Base-by-base conservation (phyloP, 306 rosid species). In the Pachyrhizus erosus region DNA sequence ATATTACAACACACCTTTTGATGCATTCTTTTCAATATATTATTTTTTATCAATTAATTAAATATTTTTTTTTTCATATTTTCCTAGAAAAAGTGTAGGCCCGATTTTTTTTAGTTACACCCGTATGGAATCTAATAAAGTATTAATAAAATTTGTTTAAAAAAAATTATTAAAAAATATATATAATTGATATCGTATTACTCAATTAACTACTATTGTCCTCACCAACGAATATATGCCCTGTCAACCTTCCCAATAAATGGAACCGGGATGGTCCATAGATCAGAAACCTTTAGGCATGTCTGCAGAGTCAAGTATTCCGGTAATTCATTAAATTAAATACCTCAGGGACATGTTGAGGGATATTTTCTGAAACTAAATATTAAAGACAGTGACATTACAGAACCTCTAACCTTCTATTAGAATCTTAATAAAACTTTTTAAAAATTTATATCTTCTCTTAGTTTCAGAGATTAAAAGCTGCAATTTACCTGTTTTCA, bases 341-440 rank as follows among this genome's bases (percentile, higher is more conserved):
- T 21, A 20, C 10, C n/a, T 37, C 51, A 20, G 2, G 26, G 6
- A 33, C 45, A 20, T 40, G 31, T 68, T 20, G 1, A 11, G 26
- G 73, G 51, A 68, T 39, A 39, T 68, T 37, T 68, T 68, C 73
- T 68, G 73, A 39, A 68, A 20, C 73, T 37, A 68, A 20, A 39
- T 20, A 68, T 68, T 39, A 5, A 68, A 37, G 52, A 68, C 4
- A 68, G 31, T 68, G 73, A 68, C 73, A 39, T 40, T 68, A 20
- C 52, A 9, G 9, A 40, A 68, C 52, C 73, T 39, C 18, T 39
- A 2, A 68, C 52, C 18, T 37, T 9, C 48, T 39, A 4, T 39
- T 37, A 39, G 6, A 23, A n/a, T 34, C 48, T 8, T 34, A 42
- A 42, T 23, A 69, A 20, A 69, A 2, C 55, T 21, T 69, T 37